Percentiles rank a stretch among this genome's conserved stretches.
These are phyloP conservation scores for Populus alba DNA, from an alignment of 345 rosid species.

Conservation along the genomic window DNA sequence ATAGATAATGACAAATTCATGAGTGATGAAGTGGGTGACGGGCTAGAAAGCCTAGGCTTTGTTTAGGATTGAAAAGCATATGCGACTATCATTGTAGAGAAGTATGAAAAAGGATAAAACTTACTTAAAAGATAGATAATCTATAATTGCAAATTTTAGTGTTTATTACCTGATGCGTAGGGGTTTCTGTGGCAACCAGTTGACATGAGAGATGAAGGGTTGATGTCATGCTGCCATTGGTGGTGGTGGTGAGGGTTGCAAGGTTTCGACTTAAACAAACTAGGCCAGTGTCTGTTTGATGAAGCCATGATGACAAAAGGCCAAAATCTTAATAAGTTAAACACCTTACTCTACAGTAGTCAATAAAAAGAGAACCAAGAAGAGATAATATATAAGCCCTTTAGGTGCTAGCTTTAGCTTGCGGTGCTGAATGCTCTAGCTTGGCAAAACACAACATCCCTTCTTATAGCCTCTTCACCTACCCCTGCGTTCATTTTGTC, in stretches of 20 bases:
- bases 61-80: not conserved
- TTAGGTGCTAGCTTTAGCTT: constrained; percentile 38
- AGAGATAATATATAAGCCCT: constrained; percentile 19
- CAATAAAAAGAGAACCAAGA: constrained; percentile 24
- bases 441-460: constrained; percentile 44
- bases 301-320: constrained; percentile 68
- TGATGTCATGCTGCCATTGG: constrained; percentile 91
- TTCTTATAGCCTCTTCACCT: constrained; percentile 60
- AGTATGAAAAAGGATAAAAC: not conserved
- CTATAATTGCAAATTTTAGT: not conserved
- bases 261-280: constrained; percentile 99
- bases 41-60: not conserved
- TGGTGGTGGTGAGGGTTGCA: constrained; percentile 64
- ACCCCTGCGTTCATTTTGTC: constrained; percentile 27
- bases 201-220: constrained; percentile 50
- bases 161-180: constrained; percentile 51
- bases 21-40: not conserved
- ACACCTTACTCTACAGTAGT: constrained; percentile 9
- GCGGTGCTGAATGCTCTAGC: constrained; percentile 32
- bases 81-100: not conserved
- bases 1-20: not conserved
- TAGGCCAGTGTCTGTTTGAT: constrained; percentile 99
- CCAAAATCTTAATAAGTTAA: not conserved
- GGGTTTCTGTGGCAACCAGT: constrained; percentile 58
- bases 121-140: not conserved